A percentile compares a stretch with the other conserved stretches of the same genome.
These are phyloP conservation scores for Scheffersomyces insectosa DNA, from an alignment of 1,139 yeast genomes.

Conservation along the genomic window DNA sequence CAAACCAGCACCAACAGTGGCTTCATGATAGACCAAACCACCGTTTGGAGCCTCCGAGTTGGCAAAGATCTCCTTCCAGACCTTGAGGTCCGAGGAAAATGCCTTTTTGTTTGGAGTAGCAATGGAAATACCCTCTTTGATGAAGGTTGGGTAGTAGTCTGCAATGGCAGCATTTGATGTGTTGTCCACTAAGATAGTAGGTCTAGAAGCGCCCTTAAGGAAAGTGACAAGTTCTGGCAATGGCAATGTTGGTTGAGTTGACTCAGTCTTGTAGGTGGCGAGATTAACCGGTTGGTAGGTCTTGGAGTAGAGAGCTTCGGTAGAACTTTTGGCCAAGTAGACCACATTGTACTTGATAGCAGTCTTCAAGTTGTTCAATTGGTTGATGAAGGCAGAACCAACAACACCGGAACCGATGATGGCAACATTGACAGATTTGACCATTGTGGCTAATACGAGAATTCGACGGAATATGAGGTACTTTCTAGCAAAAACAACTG, in stretches of 20 bases:
- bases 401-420: constrained; percentile 93
- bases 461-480: too few relatives aligned
- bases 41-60: constrained; percentile 52
- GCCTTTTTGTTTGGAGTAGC: constrained; percentile 99
- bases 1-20: constrained; percentile 98
- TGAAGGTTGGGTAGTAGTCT: constrained; percentile 69
- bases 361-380: constrained; percentile 66
- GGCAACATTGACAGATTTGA: constrained; percentile 71
- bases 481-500: too few relatives aligned
- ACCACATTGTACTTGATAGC: constrained; percentile 71
- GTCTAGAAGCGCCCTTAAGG: constrained; percentile 65
- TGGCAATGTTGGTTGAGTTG: constrained; percentile 50
- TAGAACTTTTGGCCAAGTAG: constrained; percentile 70
- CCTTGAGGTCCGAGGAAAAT: constrained; percentile 72
- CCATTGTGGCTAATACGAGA: constrained; percentile 26
- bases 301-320: constrained; percentile 63
- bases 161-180: constrained; percentile 85
- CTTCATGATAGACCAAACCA: constrained; percentile 93
- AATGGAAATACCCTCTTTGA: constrained; percentile 78
- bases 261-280: constrained; percentile 57
- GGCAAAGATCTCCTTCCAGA: constrained; percentile 77
- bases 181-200: constrained; percentile 88
- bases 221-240: constrained; percentile 59
- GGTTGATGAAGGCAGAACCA: constrained; percentile 76
- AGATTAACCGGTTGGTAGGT: constrained; percentile 75